A percentile compares a stretch with the other conserved stretches of the same genome.
phyloP scores from a whole-genome alignment of 2,329 filamentous ascomycete species.

The Aspergillus japonicus region DNA sequence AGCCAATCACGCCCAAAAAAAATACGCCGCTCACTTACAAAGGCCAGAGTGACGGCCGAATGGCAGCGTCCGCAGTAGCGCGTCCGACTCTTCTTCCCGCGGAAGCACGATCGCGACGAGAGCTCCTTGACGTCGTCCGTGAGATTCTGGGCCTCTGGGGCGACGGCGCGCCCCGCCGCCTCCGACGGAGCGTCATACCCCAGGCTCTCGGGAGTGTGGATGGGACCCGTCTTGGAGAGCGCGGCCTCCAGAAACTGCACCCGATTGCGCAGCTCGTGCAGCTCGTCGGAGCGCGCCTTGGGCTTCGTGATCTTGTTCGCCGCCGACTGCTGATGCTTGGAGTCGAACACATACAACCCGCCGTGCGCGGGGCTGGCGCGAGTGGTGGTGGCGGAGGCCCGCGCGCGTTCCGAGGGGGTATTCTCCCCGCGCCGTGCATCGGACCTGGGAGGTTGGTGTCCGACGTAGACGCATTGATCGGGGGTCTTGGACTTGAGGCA shows the following conservation, averaged over 20 bases:
- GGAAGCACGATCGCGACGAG: slow-evolving; percentile 28
- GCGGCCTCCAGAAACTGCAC: slow-evolving; percentile 30
- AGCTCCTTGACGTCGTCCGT: slow-evolving; percentile 30
- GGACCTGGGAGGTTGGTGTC: slow-evolving; percentile 15
- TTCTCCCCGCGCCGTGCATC: neutral
- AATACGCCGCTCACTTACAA: slow-evolving; percentile 23
- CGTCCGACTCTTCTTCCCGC: slow-evolving; percentile 32
- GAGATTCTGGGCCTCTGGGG: slow-evolving; percentile 19
- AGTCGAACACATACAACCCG: slow-evolving; percentile 37
- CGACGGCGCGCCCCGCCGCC: slow-evolving; percentile 9
- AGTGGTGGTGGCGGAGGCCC: slow-evolving; percentile 10
- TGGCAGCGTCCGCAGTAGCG: slow-evolving; percentile 34
- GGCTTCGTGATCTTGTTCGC: slow-evolving; percentile 27
- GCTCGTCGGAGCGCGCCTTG: slow-evolving; percentile 24
- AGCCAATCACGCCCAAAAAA: too few relatives aligned
- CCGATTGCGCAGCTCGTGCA: slow-evolving; percentile 31
- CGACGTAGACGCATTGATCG: slow-evolving; percentile 55
- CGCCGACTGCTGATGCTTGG: slow-evolving; percentile 26
- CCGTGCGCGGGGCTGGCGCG: slow-evolving; percentile 18
- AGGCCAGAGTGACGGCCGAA: slow-evolving; percentile 31
- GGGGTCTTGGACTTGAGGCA: slow-evolving; percentile 51
- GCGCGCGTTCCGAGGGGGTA: slow-evolving; percentile 9
- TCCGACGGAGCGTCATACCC: slow-evolving; percentile 19
- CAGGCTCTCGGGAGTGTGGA: slow-evolving; percentile 29
- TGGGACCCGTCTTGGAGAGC: slow-evolving; percentile 19